phyloP scores from a whole-genome alignment of 768 basidiomycete genomes.

The Candolleomyces aberdarensis region DNA sequence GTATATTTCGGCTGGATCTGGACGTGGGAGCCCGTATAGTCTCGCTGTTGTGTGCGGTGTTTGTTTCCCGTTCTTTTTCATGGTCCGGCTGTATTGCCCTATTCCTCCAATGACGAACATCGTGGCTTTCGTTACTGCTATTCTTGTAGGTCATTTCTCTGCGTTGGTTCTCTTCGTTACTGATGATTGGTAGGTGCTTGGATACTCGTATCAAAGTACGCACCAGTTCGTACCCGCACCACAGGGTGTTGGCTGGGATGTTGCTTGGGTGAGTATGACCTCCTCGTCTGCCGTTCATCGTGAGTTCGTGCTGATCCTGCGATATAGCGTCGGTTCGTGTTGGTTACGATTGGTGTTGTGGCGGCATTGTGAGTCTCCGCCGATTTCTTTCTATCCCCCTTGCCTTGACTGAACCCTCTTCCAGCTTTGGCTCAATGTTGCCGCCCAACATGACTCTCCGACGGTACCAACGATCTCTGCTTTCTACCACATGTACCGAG shows the following conservation, averaged over 20 bases:
- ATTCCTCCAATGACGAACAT: conserved; percentile 70
- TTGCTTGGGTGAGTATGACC: conserved; percentile 63
- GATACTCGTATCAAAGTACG: conserved; percentile 69
- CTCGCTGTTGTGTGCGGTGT: conserved; percentile 66
- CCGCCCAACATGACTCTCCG: conserved; percentile 78
- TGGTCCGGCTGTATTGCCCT: conserved; percentile 70
- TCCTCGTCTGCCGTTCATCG: not conserved
- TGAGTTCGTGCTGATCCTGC: not conserved
- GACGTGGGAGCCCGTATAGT: conserved; percentile 62
- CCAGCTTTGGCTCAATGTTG: conserved; percentile 64
- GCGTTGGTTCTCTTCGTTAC: too few relatives aligned
- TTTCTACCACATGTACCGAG: conserved; percentile 66
- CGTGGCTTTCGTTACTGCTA: conserved; percentile 61
- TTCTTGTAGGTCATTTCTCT: conserved; percentile 43
- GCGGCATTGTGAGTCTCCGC: conserved; percentile 63
- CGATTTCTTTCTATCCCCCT: not conserved
- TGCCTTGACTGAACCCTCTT: not conserved
- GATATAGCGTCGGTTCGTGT: conserved; percentile 57
- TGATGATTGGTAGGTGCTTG: conserved; percentile 47
- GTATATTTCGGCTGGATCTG: conserved; percentile 68
- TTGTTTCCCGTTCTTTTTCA: conserved; percentile 72
- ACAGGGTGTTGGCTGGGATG: conserved; percentile 56
- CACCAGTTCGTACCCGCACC: conserved; percentile 45
- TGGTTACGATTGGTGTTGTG: conserved; percentile 68
- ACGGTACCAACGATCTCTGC: conserved; percentile 63